Evolutionary conservation across 2,329 filamentous ascomycete genomes (phyloP), one percentile per base, ranked within the genome.

Genomic region (Exophiala spinifera): DNA sequence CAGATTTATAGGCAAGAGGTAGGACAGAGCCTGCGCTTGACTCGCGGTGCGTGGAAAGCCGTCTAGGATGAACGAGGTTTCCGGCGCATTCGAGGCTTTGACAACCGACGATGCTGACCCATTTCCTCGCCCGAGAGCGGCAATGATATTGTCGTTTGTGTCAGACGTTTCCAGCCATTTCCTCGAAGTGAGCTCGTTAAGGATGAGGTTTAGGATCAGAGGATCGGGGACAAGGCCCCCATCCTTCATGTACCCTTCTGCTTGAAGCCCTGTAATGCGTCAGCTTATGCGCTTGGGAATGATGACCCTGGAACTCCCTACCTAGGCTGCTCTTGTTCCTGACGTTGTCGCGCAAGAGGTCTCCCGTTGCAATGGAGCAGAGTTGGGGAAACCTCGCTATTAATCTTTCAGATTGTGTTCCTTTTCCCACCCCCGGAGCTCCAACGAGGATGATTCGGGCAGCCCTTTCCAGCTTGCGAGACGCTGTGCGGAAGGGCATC

Each of bases 391-490:
- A 99, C 63, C 88, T 85, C 64, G 85, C 78, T 63, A 97, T 85
- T 59, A 99, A 79, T 58, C 94, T 85, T 71, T 95, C 89, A 48
- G 89, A 90, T 76, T 99, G 94, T 2, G 94, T 99, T 60, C 92
- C 94, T 73, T 99, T 99, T 60, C 94, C 94, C 53, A 96, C 94
- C 55, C 91, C 91, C n/a, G 94, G 94, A 49, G 92, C 91, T 65
- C 94, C 94, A 65, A 99, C 84, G 63, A 99, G 84, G 68, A 99
- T 97, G 61, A 97, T 86, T 60, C 94, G 88, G 51, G 94, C 94
- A 54, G 94, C 92, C 74, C 81, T 85, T 62, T 80, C 81, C 67
- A 95, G 82, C 74, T 83, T 72, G 63, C 70, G 74, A 23, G 67
- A 67, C n/a, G 64, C 60, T 48, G 65, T 65, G 46, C 68, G 33